Conservation (phyloP, 1,284 basidiomycete genomes). For the Apiotrichum gamsii region DNA sequence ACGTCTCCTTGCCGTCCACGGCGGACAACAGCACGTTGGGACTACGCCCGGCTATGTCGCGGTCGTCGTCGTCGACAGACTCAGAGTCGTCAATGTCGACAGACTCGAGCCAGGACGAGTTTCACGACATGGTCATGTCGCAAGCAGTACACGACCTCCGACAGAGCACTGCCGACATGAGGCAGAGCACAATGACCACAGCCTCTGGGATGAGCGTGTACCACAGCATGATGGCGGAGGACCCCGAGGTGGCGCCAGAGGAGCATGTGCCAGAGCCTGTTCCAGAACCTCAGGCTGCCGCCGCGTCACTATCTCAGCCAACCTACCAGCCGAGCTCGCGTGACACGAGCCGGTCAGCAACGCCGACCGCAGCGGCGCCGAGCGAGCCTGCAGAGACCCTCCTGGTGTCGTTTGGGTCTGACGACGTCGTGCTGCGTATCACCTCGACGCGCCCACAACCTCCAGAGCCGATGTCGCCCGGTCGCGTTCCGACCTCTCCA, state of each 20-base stretch:
- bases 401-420: conserved; percentile 36
- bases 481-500: no score
- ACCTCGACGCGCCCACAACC: conserved; percentile 15
- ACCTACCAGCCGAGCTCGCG: background rate
- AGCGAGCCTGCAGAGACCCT: conserved; percentile 15
- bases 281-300: background rate
- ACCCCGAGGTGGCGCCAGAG: background rate
- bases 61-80: conserved; percentile 23
- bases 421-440: conserved; percentile 38
- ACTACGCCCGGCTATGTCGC: background rate
- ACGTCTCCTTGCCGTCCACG: no score
- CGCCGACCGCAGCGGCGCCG: conserved; percentile 11
- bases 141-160: conserved; percentile 50
- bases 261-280: background rate
- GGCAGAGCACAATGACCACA: conserved; percentile 7
- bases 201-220: conserved; percentile 13
- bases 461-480: background rate
- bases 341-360: conserved; percentile 22
- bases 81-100: background rate
- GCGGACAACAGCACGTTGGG: background rate
- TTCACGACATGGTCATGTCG: conserved; percentile 48
- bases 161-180: conserved; percentile 24
- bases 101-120: conserved; percentile 18
- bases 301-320: background rate
- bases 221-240: conserved; percentile 8